A percentile compares a stretch with the other conserved stretches of the same genome.
Evolutionary conservation across 768 basidiomycete genomes (phyloP).

Genomic region (Mycena maculata): DNA sequence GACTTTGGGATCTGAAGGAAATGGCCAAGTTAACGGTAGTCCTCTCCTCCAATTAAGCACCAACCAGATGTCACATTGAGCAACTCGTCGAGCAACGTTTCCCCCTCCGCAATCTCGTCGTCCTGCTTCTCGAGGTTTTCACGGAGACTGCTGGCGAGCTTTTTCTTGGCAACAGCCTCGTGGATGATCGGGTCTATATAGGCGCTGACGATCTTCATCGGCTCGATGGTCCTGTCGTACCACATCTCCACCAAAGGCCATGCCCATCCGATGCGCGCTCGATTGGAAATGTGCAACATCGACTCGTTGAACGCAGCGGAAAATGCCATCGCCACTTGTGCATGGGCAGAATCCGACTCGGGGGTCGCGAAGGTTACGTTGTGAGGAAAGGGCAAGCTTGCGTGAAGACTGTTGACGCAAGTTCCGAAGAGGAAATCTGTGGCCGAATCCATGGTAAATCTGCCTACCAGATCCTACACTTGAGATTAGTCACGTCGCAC

Average conservation of each 20-base stretch:
- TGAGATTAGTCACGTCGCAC: background rate
- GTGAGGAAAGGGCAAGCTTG: constrained; percentile 64
- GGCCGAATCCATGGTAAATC: constrained; percentile 76
- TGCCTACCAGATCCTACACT: constrained; percentile 63
- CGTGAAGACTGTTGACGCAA: constrained; percentile 64
- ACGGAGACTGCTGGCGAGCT: constrained; percentile 30
- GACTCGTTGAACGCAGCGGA: constrained; percentile 61
- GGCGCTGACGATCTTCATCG: constrained; percentile 65
- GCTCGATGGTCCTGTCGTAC: constrained; percentile 56
- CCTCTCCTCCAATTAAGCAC: constrained; percentile 16
- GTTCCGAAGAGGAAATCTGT: constrained; percentile 75
- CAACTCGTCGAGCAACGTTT: constrained; percentile 67
- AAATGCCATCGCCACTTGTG: constrained; percentile 55
- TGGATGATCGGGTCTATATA: constrained; percentile 66
- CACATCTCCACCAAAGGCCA: constrained; percentile 68
- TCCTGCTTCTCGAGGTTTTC: constrained; percentile 41
- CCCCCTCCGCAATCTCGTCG: constrained; percentile 52
- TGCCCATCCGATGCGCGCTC: constrained; percentile 58
- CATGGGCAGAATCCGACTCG: constrained; percentile 38
- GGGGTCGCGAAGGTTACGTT: constrained; percentile 45
- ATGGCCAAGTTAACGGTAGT: background rate
- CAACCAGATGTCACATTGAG: constrained; percentile 60
- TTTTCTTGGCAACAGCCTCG: constrained; percentile 60
- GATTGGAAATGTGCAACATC: constrained; percentile 55
- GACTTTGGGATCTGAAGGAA: constrained; percentile 52